Evolutionary conservation across 495 filamentous ascomycete species (phyloP).

Genomic region (Rhizodiscina lignyota): DNA sequence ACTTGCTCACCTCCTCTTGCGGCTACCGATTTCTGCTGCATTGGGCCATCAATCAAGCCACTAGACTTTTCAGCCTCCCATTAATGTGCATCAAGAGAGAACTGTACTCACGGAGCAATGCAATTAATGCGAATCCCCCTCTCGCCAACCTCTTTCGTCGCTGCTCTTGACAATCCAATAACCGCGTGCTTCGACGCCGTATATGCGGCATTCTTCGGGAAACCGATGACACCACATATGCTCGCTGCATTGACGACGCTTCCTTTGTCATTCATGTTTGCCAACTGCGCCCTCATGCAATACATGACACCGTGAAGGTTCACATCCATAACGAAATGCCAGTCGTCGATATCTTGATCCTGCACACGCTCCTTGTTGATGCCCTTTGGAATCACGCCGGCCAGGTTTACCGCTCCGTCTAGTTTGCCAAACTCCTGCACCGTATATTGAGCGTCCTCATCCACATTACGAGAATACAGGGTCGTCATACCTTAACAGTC

Average conservation of each 20-base stretch:
- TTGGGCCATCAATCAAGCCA: no score
- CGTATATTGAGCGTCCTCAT: no score
- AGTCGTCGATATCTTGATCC: slow-evolving; percentile 14
- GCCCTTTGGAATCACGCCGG: slow-evolving; percentile 10
- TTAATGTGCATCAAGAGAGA: no score
- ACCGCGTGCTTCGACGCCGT: slow-evolving; percentile 13
- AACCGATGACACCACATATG: slow-evolving; percentile 10
- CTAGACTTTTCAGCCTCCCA: no score
- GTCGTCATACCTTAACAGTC: slow-evolving; percentile 23
- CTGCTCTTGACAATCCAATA: slow-evolving; percentile 13
- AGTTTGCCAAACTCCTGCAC: slow-evolving; percentile 15
- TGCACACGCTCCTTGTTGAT: slow-evolving; percentile 13
- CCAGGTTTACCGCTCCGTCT: slow-evolving; percentile 13
- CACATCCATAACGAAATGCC: slow-evolving; percentile 13
- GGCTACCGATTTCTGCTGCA: no score
- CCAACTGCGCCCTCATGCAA: slow-evolving; percentile 12
- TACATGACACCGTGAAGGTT: slow-evolving; percentile 14
- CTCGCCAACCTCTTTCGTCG: slow-evolving; percentile 14
- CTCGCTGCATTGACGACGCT: slow-evolving; percentile 15
- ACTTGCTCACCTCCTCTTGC: no score
- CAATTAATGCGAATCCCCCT: slow-evolving; percentile 13
- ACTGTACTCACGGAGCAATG: slow-evolving; percentile 14
- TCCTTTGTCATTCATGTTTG: slow-evolving; percentile 9
- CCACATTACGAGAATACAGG: no score
- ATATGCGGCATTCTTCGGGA: slow-evolving; percentile 11